Conservation (phyloP, 1,284 basidiomycete species). For the Irpex sp. region DNA sequence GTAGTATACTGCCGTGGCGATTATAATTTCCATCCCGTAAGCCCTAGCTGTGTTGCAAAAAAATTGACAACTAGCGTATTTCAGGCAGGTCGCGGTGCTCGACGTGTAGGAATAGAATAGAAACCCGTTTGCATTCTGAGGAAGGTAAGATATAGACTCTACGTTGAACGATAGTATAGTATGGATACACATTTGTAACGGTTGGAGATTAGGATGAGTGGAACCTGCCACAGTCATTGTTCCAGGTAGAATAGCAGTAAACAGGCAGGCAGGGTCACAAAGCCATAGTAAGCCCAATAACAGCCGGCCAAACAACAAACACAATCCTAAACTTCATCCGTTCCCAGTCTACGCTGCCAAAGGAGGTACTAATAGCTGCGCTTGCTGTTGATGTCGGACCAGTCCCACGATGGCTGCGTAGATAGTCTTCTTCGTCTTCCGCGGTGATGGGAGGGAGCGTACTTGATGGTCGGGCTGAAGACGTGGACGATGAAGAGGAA, state of each 20-base stretch:
- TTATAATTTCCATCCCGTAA: no score
- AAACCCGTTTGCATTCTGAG: no score
- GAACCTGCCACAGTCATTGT: background rate
- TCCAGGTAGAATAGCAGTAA: background rate
- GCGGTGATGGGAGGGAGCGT: conserved; percentile 10
- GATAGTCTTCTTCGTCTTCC: conserved; percentile 9
- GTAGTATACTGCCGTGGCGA: no score
- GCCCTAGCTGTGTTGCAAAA: no score
- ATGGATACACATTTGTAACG: background rate
- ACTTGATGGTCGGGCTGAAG: background rate
- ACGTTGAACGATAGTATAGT: no score
- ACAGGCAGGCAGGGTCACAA: conserved; percentile 20
- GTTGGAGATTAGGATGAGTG: background rate
- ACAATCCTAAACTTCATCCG: conserved; percentile 47
- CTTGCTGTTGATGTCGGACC: conserved; percentile 19
- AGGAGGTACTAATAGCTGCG: conserved; percentile 13
- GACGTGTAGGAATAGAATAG: no score
- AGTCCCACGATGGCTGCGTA: conserved; percentile 16
- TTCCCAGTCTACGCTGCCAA: conserved; percentile 31
- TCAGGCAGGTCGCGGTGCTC: no score
- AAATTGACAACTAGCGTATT: no score
- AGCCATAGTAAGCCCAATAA: conserved; percentile 51
- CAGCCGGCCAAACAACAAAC: conserved; percentile 54
- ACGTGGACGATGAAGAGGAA: background rate
- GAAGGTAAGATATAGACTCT: no score